Evolutionary conservation across 2,329 filamentous ascomycete species (phyloP).

Genomic region (Ceratocystis cubensis): DNA sequence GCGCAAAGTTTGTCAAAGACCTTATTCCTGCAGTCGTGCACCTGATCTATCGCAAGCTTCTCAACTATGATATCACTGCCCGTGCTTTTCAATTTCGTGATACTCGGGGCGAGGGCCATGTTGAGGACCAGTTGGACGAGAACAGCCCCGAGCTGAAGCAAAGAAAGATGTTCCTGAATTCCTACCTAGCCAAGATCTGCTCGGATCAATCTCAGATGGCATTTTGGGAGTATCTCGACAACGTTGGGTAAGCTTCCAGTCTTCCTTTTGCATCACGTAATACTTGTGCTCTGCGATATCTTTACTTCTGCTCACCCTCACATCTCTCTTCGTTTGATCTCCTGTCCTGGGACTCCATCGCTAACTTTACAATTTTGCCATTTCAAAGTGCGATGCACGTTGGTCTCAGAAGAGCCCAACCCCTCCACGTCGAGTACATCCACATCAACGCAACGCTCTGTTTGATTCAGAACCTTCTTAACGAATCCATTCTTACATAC

Average conservation of each 20-base stretch:
- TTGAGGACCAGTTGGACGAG: conserved; percentile 51
- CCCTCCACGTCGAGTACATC: conserved; percentile 67
- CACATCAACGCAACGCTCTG: conserved; percentile 61
- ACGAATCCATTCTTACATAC: conserved; percentile 61
- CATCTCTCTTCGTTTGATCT: not conserved
- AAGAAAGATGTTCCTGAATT: conserved; percentile 65
- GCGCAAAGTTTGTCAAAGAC: conserved; percentile 66
- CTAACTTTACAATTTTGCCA: not conserved
- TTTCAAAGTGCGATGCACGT: conserved; percentile 58
- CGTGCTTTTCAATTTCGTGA: conserved; percentile 55
- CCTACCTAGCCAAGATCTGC: conserved; percentile 62
- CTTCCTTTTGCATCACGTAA: not conserved
- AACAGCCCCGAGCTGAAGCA: conserved; percentile 62
- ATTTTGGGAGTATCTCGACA: conserved; percentile 75
- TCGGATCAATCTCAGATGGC: conserved; percentile 62
- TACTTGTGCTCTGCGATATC: not conserved
- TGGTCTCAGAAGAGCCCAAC: conserved; percentile 57
- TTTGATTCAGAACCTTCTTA: conserved; percentile 66
- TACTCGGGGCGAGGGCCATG: conserved; percentile 53
- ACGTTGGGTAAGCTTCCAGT: conserved; percentile 50
- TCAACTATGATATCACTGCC: conserved; percentile 71
- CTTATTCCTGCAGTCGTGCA: conserved; percentile 73
- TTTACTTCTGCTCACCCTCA: not conserved
- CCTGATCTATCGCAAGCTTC: conserved; percentile 70
- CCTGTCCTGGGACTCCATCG: not conserved